These are phyloP conservation scores for Dictyostelium intermedium DNA, from an alignment of 78 protist species.

Conservation along the genomic window DNA sequence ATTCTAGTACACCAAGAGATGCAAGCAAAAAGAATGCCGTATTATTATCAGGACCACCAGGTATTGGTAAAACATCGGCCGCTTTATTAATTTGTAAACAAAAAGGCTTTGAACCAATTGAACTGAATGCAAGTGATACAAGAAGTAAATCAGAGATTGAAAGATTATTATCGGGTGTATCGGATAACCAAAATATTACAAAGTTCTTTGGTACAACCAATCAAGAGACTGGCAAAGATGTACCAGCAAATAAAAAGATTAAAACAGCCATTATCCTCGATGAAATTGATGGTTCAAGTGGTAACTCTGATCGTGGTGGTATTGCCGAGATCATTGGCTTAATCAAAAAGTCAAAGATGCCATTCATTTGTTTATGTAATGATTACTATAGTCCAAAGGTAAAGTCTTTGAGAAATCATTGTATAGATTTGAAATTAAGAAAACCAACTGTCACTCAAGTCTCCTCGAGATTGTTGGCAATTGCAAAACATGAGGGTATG, in stretches of 20 bases:
- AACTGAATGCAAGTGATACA: conserved; percentile 97
- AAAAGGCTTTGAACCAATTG: conserved; percentile 89
- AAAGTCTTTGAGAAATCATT: conserved; percentile 83
- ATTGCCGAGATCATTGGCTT: conserved; percentile 82
- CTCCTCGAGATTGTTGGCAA: conserved; percentile 17
- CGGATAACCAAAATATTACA: conserved; percentile 59
- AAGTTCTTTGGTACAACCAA: conserved; percentile 40
- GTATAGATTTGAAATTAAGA: conserved; percentile 87
- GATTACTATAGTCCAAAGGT: conserved; percentile 88
- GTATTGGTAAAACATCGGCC: conserved; percentile 97
- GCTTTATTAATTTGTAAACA: conserved; percentile 78
- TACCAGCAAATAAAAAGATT: neutral
- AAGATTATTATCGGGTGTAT: neutral
- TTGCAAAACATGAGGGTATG: conserved; percentile 56
- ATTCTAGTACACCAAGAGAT: neutral
- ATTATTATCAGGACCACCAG: conserved; percentile 94
- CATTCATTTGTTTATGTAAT: conserved; percentile 98
- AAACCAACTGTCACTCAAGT: conserved; percentile 30
- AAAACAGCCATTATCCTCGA: conserved; percentile 91
- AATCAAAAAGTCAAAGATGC: conserved; percentile 86
- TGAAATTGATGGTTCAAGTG: conserved; percentile 97
- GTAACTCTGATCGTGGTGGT: conserved; percentile 97
- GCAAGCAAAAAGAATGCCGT: conserved; percentile 55
- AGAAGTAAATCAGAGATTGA: conserved; percentile 88
- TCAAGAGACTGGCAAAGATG: neutral